phyloP scores from a whole-genome alignment of 176 grass and related monocot genomes.

The Ampelocalamus luodianensis region DNA sequence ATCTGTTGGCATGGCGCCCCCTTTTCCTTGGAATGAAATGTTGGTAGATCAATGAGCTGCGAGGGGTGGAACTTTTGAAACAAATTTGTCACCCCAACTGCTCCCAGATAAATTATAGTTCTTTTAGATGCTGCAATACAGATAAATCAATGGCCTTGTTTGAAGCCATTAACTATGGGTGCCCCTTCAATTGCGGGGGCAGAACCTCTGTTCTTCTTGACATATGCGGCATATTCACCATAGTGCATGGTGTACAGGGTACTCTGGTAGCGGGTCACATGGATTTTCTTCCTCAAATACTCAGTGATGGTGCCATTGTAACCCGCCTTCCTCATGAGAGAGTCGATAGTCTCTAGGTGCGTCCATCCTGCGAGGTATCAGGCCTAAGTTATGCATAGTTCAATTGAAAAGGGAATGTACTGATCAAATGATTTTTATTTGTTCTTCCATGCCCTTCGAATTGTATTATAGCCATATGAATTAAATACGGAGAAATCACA shows the following conservation, averaged over 20 bases:
- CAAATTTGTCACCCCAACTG: conserved; percentile 55
- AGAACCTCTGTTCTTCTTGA: conserved; percentile 78
- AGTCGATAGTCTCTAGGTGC: conserved; percentile 82
- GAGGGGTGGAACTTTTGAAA: conserved; percentile 31
- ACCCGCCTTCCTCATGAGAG: conserved; percentile 93
- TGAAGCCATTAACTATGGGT: conserved; percentile 68
- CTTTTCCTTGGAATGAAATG: conserved; percentile 42
- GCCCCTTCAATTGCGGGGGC: conserved; percentile 49
- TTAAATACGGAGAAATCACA: neutral
- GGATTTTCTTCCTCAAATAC: conserved; percentile 75
- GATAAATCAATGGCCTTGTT: conserved; percentile 70
- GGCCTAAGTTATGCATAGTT: conserved; percentile 19
- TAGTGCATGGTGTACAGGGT: conserved; percentile 90
- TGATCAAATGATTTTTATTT: neutral
- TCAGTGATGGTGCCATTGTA: conserved; percentile 79
- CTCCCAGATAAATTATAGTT: conserved; percentile 45
- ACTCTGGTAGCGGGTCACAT: conserved; percentile 87
- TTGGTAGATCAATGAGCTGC: conserved; percentile 54
- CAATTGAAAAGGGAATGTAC: conserved; percentile 2
- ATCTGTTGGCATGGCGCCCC: neutral
- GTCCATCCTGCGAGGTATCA: conserved; percentile 74
- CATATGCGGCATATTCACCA: conserved; percentile 74
- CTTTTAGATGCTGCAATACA: conserved; percentile 13
- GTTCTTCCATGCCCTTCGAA: neutral
- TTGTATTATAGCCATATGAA: neutral